phyloP scores from a whole-genome alignment of 2,329 filamentous ascomycete species.

The Lecanosticta acicola region DNA sequence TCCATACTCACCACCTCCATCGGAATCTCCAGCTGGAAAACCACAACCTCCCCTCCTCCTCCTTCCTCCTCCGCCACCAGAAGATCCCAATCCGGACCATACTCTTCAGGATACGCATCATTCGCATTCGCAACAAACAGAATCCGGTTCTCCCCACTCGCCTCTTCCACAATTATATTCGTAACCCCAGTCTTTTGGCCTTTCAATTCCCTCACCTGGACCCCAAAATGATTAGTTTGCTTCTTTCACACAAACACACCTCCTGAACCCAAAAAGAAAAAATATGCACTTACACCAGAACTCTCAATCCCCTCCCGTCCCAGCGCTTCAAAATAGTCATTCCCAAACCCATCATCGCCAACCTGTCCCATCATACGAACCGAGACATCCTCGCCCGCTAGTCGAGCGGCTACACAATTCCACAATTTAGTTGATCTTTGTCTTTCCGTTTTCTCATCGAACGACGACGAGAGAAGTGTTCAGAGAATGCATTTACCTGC shows the following conservation, averaged over 20 bases:
- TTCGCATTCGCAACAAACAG: constrained; percentile 47
- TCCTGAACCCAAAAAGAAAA: too few relatives aligned
- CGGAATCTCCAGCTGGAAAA: constrained; percentile 47
- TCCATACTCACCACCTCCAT: constrained; percentile 36
- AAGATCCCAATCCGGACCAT: constrained; percentile 21
- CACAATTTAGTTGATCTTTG: too few relatives aligned
- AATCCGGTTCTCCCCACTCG: constrained; percentile 45
- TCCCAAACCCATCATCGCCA: constrained; percentile 42
- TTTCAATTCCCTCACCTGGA: constrained; percentile 34
- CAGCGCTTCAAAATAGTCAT: constrained; percentile 38
- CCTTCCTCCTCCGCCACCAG: constrained; percentile 10
- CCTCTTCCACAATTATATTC: constrained; percentile 46
- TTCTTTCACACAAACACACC: too few relatives aligned
- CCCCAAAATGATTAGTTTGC: too few relatives aligned
- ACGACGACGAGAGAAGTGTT: too few relatives aligned
- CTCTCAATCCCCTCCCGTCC: constrained; percentile 42
- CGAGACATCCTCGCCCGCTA: constrained; percentile 31
- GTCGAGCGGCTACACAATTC: constrained; percentile 23
- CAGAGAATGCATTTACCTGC: constrained; percentile 1
- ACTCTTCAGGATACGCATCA: constrained; percentile 31
- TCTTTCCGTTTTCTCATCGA: not conserved
- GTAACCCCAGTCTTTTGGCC: constrained; percentile 45
- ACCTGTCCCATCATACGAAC: constrained; percentile 49
- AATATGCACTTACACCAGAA: not conserved
- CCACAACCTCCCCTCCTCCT: constrained; percentile 35